Conservation (phyloP, 768 basidiomycete species). For the Boletus rubescentipes region DNA sequence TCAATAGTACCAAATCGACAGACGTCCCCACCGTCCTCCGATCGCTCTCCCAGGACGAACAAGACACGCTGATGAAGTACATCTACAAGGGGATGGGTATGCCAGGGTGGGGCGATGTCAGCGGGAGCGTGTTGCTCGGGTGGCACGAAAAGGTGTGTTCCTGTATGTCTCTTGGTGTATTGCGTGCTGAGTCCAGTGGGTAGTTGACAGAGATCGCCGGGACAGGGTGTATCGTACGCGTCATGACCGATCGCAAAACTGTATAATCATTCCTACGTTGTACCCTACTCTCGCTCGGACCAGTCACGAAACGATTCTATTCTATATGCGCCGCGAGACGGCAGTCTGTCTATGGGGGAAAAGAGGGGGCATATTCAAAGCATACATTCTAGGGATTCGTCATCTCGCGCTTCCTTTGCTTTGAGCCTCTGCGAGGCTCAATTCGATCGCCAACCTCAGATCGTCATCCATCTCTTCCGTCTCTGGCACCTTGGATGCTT, state of each 20-base stretch:
- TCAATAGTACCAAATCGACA: constrained; percentile 90
- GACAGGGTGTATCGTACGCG: constrained; percentile 91
- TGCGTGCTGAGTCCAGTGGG: not conserved
- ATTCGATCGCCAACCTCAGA: constrained; percentile 59
- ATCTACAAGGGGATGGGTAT: constrained; percentile 94
- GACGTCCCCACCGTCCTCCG: constrained; percentile 81
- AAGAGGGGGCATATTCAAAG: not conserved
- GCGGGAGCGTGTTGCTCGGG: constrained; percentile 62
- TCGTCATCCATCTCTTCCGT: constrained; percentile 59
- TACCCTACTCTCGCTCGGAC: not conserved
- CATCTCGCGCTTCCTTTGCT: constrained; percentile 4
- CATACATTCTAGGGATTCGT: not conserved
- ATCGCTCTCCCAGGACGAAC: constrained; percentile 65
- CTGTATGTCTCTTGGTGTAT: constrained; percentile 21
- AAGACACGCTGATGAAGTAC: constrained; percentile 96
- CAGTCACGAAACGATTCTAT: not conserved
- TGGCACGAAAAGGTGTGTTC: constrained; percentile 92
- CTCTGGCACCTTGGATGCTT: not conserved
- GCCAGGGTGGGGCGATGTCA: constrained; percentile 59
- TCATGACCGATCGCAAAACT: constrained; percentile 66
- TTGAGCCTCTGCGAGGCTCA: constrained; percentile 61
- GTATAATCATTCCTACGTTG: constrained; percentile 37
- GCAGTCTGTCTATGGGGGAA: not conserved
- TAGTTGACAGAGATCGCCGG: constrained; percentile 94
- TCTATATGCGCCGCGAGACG: not conserved